These are phyloP conservation scores for Ophiobolus disseminans DNA, from an alignment of 2,329 filamentous ascomycete species.

Conservation along the genomic window DNA sequence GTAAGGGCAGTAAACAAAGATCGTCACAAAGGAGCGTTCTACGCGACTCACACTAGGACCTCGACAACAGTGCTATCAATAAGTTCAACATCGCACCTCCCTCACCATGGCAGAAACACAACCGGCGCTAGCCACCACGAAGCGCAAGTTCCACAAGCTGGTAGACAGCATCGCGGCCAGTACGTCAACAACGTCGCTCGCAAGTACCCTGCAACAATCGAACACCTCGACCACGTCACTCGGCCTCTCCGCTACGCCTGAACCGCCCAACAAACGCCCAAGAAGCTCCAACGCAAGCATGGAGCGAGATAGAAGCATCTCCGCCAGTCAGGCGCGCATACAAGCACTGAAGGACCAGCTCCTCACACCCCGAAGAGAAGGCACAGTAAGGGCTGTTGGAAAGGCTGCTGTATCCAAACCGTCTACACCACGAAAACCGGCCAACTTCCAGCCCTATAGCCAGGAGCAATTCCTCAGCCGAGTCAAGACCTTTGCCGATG, in stretches of 20 bases:
- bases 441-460: slow-evolving; percentile 86
- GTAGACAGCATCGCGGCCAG: slow-evolving; percentile 60
- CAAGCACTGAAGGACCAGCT: slow-evolving; percentile 43
- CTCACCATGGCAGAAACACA: slow-evolving; percentile 30
- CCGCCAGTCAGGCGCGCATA: slow-evolving; percentile 39
- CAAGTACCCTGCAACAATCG: slow-evolving; percentile 46
- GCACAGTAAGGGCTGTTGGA: slow-evolving; percentile 43
- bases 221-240: slow-evolving; percentile 43
- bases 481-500: slow-evolving; percentile 85
- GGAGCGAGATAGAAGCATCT: slow-evolving; percentile 37
- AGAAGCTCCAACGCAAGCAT: slow-evolving; percentile 39
- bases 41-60: neutral
- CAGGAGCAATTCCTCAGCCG: slow-evolving; percentile 81
- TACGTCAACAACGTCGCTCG: slow-evolving; percentile 54
- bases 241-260: slow-evolving; percentile 28
- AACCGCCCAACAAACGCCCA: slow-evolving; percentile 45
- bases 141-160: slow-evolving; percentile 81
- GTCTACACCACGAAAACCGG: slow-evolving; percentile 48
- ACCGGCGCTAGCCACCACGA: slow-evolving; percentile 74
- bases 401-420: slow-evolving; percentile 31
- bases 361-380: slow-evolving; percentile 33
- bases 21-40: slow-evolving; percentile 17
- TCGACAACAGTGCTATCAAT: neutral
- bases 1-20: slow-evolving; percentile 34
- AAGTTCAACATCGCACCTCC: neutral